A percentile compares a stretch with the other conserved stretches of the same genome.
Evolutionary conservation across 2,329 filamentous ascomycete genomes (phyloP).

Genomic region (Arthrobotrys iridis): DNA sequence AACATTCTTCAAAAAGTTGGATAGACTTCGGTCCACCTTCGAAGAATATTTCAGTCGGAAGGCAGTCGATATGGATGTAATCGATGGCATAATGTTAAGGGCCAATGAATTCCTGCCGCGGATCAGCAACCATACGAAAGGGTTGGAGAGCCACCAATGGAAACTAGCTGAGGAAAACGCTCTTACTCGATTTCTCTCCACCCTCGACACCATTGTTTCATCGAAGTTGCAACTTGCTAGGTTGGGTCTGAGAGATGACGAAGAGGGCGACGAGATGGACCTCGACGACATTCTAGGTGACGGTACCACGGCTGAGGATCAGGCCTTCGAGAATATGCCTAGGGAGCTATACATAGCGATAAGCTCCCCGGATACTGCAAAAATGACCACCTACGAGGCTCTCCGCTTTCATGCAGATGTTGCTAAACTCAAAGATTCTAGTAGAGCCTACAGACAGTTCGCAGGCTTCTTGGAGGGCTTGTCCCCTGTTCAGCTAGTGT

Average conservation of each 20-base stretch:
- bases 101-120: slow-evolving; percentile 29
- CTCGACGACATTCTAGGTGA: slow-evolving; percentile 59
- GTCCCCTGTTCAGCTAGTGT: slow-evolving; percentile 54
- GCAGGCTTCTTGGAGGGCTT: slow-evolving; percentile 55
- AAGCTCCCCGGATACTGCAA: slow-evolving; percentile 55
- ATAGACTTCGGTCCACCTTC: slow-evolving; percentile 10
- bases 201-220: slow-evolving; percentile 29
- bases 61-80: slow-evolving; percentile 8
- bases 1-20: slow-evolving; percentile 42
- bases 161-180: slow-evolving; percentile 36
- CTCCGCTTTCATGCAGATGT: slow-evolving; percentile 55
- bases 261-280: slow-evolving; percentile 61
- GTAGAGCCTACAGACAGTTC: slow-evolving; percentile 54
- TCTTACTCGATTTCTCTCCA: slow-evolving; percentile 22
- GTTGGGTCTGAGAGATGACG: background rate
- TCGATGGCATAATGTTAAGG: slow-evolving; percentile 18
- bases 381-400: slow-evolving; percentile 53
- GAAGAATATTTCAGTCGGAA: slow-evolving; percentile 19
- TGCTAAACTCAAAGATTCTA: slow-evolving; percentile 22
- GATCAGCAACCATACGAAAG: slow-evolving; percentile 2
- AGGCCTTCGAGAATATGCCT: slow-evolving; percentile 47
- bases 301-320: slow-evolving; percentile 46
- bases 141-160: background rate
- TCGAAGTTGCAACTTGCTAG: slow-evolving; percentile 30
- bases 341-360: slow-evolving; percentile 56